These are phyloP conservation scores for Lablab purpureus DNA, from an alignment of 306 rosid species.

Conservation along the genomic window DNA sequence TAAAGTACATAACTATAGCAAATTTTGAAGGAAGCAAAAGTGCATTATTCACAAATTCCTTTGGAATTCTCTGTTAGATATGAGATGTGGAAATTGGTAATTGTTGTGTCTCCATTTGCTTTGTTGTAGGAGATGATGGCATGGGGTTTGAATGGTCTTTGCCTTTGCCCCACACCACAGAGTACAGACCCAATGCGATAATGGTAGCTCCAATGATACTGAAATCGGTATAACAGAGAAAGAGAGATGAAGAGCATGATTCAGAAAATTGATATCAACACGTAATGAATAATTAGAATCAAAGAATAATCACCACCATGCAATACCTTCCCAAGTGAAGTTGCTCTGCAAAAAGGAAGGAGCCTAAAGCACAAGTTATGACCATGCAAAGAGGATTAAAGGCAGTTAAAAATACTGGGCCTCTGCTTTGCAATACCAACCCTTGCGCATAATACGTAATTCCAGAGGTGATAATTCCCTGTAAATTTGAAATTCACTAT, in stretches of 20 bases:
- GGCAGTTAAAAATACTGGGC: slow-evolving; percentile 81
- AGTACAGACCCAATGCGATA: slow-evolving; percentile 75
- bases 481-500: neutral
- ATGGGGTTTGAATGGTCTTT: slow-evolving; percentile 54
- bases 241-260: neutral
- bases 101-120: slow-evolving; percentile 42
- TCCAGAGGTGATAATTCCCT: slow-evolving; percentile 77
- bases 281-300: neutral
- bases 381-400: slow-evolving; percentile 83
- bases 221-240: neutral
- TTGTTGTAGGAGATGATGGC: slow-evolving; percentile 18
- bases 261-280: slow-evolving; percentile 1
- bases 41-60: neutral
- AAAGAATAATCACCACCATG: neutral
- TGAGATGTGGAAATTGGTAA: slow-evolving; percentile 43
- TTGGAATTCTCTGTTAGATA: neutral
- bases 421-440: slow-evolving; percentile 65
- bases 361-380: slow-evolving; percentile 58
- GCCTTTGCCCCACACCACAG: slow-evolving; percentile 87
- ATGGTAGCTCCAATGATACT: slow-evolving; percentile 71
- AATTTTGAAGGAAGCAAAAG: slow-evolving; percentile 13
- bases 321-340: slow-evolving; percentile 75
- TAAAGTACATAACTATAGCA: slow-evolving; percentile 6
- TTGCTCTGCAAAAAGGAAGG: slow-evolving; percentile 66
- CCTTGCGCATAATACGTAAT: slow-evolving; percentile 75